A percentile compares a stretch with the other conserved stretches of the same genome.
Evolutionary conservation across 2,329 filamentous ascomycete genomes (phyloP).

Genomic region (Sclerotinia trifoliorum): DNA sequence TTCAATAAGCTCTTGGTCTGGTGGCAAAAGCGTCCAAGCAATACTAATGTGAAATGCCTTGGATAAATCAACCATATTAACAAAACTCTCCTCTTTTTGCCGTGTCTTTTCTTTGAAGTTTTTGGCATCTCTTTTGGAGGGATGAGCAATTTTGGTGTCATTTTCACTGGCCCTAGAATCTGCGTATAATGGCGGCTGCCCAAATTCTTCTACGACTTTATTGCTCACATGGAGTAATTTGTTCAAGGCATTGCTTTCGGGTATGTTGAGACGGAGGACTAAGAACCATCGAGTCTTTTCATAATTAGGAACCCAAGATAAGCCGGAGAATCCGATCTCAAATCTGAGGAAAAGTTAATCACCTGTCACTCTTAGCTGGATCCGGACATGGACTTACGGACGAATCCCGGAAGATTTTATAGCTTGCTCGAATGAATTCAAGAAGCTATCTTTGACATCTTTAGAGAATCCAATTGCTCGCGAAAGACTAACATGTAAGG

Average conservation of each 20-base stretch:
- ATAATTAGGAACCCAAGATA: slow-evolving; percentile 67
- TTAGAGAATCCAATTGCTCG: slow-evolving; percentile 73
- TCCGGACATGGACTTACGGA: slow-evolving; percentile 43
- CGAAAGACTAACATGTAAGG: slow-evolving; percentile 89
- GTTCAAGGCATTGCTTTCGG: slow-evolving; percentile 54
- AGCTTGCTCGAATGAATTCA: slow-evolving; percentile 51
- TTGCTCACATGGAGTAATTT: slow-evolving; percentile 68
- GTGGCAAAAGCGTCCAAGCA: slow-evolving; percentile 71
- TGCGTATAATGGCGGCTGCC: slow-evolving; percentile 70
- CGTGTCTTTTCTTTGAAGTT: slow-evolving; percentile 10
- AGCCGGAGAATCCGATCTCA: slow-evolving; percentile 41
- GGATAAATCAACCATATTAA: slow-evolving; percentile 44
- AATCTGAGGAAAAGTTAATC: slow-evolving; percentile 29
- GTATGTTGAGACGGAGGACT: slow-evolving; percentile 61
- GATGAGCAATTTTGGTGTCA: background rate
- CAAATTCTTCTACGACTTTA: slow-evolving; percentile 54
- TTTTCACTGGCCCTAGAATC: slow-evolving; percentile 15
- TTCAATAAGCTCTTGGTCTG: slow-evolving; percentile 46
- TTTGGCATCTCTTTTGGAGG: background rate
- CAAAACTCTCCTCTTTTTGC: slow-evolving; percentile 20
- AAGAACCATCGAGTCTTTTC: slow-evolving; percentile 77
- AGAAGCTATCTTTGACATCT: slow-evolving; percentile 68
- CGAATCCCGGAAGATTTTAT: slow-evolving; percentile 46
- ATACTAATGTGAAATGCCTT: slow-evolving; percentile 83
- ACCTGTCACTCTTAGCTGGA: background rate